Evolutionary conservation across 1,284 basidiomycete species (phyloP).

Genomic region (Ceratorhiza oryzae-sativae): DNA sequence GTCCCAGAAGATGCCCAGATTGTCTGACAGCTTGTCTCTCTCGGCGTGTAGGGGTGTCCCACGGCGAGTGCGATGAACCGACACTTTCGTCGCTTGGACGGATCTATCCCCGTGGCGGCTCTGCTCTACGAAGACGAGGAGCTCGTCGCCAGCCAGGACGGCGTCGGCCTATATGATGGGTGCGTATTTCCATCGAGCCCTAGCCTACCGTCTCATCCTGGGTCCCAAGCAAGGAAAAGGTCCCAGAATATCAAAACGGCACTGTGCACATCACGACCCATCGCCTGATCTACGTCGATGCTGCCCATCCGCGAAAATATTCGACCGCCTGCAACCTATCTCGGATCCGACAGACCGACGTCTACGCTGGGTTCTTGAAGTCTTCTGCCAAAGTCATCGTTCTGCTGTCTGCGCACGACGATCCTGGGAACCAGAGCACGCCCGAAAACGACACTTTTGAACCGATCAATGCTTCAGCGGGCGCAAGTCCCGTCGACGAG

Average conservation of each 20-base stretch:
- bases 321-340: conserved; percentile 73
- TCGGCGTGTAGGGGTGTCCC: neutral
- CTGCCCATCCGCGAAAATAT: conserved; percentile 55
- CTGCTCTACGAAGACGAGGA: conserved; percentile 82
- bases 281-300: conserved; percentile 82
- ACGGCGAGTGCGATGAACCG: conserved; percentile 37
- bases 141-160: conserved; percentile 73
- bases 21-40: neutral
- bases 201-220: neutral
- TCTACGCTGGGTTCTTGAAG: conserved; percentile 91
- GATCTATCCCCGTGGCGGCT: conserved; percentile 74
- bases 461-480: conserved; percentile 23
- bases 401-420: conserved; percentile 56
- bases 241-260: conserved; percentile 73
- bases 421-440: conserved; percentile 20
- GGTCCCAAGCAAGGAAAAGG: conserved; percentile 75
- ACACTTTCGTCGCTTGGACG: conserved; percentile 58
- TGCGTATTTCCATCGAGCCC: conserved; percentile 53
- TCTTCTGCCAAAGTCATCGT: conserved; percentile 91
- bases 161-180: conserved; percentile 91
- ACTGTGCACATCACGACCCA: conserved; percentile 82
- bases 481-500: conserved; percentile 47
- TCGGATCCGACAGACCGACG: conserved; percentile 79
- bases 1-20: neutral
- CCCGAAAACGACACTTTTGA: conserved; percentile 31